Conservation (phyloP, 2,329 filamentous ascomycete genomes). For the Clonostachys chloroleuca region DNA sequence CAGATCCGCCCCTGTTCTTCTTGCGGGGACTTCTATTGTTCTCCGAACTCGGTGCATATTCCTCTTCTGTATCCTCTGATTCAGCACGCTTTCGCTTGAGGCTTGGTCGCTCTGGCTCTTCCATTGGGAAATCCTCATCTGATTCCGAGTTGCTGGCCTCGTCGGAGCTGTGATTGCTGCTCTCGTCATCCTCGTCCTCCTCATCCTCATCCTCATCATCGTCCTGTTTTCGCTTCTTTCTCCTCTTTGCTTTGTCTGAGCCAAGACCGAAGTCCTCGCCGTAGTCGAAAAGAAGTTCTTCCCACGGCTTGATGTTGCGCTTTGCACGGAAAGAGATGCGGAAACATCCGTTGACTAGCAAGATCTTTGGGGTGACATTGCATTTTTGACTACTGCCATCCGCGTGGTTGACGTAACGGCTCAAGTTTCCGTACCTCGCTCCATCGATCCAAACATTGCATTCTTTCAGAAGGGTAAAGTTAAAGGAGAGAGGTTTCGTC, state of each 20-base stretch:
- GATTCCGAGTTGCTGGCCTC: too few species aligned
- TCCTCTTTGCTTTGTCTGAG: constrained; percentile 1
- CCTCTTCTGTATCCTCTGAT: too few species aligned
- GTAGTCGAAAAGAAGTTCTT: constrained; percentile 82
- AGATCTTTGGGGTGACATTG: constrained; percentile 59
- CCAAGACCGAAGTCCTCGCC: constrained; percentile 53
- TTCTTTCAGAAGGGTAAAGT: constrained; percentile 55
- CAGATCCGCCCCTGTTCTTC: too few species aligned
- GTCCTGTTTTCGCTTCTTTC: not conserved
- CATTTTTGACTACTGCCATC: constrained; percentile 46
- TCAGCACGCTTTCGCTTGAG: too few species aligned
- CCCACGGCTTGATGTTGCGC: constrained; percentile 62
- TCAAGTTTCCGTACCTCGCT: constrained; percentile 73
- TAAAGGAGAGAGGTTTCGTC: constrained; percentile 54
- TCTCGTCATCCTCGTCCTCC: not conserved
- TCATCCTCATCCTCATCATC: constrained; percentile 1
- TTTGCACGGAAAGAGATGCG: constrained; percentile 71
- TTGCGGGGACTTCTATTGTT: too few species aligned
- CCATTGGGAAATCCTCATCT: too few species aligned
- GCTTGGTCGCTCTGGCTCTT: too few species aligned
- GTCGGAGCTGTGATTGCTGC: too few species aligned
- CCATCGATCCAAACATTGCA: constrained; percentile 69
- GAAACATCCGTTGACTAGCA: constrained; percentile 71
- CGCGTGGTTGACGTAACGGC: constrained; percentile 79
- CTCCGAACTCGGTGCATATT: too few species aligned